These are phyloP conservation scores for Termitomyces titanicus DNA, from an alignment of 768 basidiomycete genomes.

Conservation along the genomic window DNA sequence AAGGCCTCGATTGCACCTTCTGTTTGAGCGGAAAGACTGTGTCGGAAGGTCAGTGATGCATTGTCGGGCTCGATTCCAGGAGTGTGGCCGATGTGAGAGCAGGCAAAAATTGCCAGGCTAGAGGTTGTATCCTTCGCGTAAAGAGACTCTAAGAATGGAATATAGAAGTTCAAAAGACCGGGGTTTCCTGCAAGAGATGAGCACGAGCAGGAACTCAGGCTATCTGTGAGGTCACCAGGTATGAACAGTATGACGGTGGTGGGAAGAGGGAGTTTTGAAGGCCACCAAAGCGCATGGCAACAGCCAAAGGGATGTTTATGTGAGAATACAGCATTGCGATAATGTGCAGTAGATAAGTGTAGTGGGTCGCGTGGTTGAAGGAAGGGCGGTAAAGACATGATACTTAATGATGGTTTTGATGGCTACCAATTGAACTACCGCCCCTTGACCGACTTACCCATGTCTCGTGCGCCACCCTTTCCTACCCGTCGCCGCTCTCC, in stretches of 20 bases:
- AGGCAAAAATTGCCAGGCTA: slow-evolving; percentile 51
- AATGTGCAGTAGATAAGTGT: neutral
- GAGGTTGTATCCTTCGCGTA: slow-evolving; percentile 30
- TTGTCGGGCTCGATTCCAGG: slow-evolving; percentile 29
- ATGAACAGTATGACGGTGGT: slow-evolving; percentile 43
- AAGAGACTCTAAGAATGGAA: slow-evolving; percentile 55
- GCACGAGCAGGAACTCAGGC: neutral
- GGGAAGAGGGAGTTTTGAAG: slow-evolving; percentile 23
- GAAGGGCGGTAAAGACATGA: slow-evolving; percentile 29
- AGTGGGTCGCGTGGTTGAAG: slow-evolving; percentile 17
- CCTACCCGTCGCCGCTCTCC: slow-evolving; percentile 52
- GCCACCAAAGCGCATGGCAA: slow-evolving; percentile 56
- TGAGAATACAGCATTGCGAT: slow-evolving; percentile 31
- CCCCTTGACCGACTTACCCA: slow-evolving; percentile 19
- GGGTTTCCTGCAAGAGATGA: slow-evolving; percentile 37
- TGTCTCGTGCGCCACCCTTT: slow-evolving; percentile 61
- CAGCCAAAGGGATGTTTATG: slow-evolving; percentile 35
- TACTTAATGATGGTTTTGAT: slow-evolving; percentile 6
- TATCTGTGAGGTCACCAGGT: slow-evolving; percentile 32
- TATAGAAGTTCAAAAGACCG: slow-evolving; percentile 67
- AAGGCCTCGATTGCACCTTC: slow-evolving; percentile 53
- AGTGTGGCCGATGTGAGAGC: slow-evolving; percentile 65
- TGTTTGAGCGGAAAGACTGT: slow-evolving; percentile 47
- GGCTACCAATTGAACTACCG: neutral
- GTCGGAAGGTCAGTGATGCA: slow-evolving; percentile 18